Evolutionary conservation across 352 stramenopile genomes (phyloP), one percentile per base, ranked within the genome.

Genomic region (Pythium sukuiense): DNA sequence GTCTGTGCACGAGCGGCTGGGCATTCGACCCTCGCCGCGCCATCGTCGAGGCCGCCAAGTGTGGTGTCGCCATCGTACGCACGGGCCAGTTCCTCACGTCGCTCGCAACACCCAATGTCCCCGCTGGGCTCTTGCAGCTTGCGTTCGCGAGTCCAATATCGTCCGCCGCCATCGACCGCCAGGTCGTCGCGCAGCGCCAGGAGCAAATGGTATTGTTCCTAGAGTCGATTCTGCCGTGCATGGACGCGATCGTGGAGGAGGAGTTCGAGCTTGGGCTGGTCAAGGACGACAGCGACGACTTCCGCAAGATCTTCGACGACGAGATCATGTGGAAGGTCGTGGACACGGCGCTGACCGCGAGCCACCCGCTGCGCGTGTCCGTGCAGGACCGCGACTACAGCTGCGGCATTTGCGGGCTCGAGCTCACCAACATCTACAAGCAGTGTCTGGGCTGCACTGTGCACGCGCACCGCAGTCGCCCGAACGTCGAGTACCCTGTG

Each of bases 401-500:
- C 48, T 93, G 85, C 48, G 77, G 78, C 20, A 83, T 93, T 55
- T 92, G 83, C 65, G 70, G 72, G 0, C 76, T 84, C 1, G 87
- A 95, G 67, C 83, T 95, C n/a, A 83, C 81, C 26, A 95, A 95
- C 68, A 76, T 88, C 55, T 93, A 92, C 75, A 93, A 95, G 70
- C 84, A 93, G 64, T 95, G 87, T 33, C 71, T 95, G 3, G 87
- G 87, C 37, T 95, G 87, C 57, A 77, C 82, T 1, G 74, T 91
- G 20, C 90, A 91, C 65, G 74, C 79, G 30, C 82, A 76, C 35
- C 69, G 76, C 24, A 73, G 78, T 48, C 74, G 76, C 11, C 79
- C 79, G 13, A 90, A 92, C 74, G 84, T 89, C 68, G 65, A 72
- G 53, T 95, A 88, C 69, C 61, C 65, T 14, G 65, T 85, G 16